Evolutionary conservation across 176 grass and related monocot species (phyloP), one percentile per base, ranked within the genome.

Genomic region (Themeda triandra): DNA sequence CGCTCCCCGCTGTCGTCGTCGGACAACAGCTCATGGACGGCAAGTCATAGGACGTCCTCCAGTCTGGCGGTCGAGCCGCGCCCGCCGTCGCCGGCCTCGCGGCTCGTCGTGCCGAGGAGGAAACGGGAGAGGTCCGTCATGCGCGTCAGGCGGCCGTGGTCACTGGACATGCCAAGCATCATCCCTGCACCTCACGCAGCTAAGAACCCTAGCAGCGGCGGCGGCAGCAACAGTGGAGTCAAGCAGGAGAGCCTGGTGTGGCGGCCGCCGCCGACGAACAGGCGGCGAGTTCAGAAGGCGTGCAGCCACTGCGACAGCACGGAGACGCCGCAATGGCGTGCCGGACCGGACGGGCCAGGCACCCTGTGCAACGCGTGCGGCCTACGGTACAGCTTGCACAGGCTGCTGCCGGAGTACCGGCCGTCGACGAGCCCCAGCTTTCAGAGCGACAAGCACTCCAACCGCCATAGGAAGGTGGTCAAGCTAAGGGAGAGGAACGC

Each of bases 321-420:
- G 37, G 66, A 82, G 28, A 92, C 91, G 23, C 91, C 91, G 58
- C 91, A 92, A 4, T 92, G 91, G 91, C 84, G 91, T 0, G 60
- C 77, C 0, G 87, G 91, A 1, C 87, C 91, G 13, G 37, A 64
- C 1, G 87, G 91, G 8, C 81, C 69, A 1, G 88, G 85, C 9
- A 92, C 91, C 6, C 91, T 92, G 2, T 92, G 91, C 84, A 92
- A 92, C 19, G 91, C 87, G 5, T 90, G 91, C n/a, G 91, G 87
- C 29, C 40, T 92, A 10, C 30, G 84, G 13, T 73, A 67, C 71
- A 78, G 46, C n/a, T n/a, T n/a, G n/a, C n/a, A n/a, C n/a, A 35
- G 53, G 66, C 72, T 92, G 3, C 17, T 86, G 25, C 83, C 83
- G 15, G 84, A 86, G 73, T 92, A 92, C 86, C 62, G 83, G 31